Evolutionary conservation across 2,329 filamentous ascomycete species (phyloP).

Genomic region (Tricladium varicosporioides): DNA sequence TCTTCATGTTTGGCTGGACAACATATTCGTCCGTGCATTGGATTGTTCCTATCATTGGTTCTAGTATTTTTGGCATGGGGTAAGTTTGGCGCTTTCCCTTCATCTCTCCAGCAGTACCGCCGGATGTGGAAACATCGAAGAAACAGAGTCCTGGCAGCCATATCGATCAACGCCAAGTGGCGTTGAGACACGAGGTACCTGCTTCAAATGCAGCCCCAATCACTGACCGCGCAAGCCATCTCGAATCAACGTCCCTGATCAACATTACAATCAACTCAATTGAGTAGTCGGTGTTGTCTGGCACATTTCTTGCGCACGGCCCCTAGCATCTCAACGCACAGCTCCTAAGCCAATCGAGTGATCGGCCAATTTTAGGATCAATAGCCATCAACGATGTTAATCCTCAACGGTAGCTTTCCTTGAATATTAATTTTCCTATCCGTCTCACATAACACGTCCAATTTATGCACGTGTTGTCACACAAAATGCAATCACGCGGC

Average conservation of each 20-base stretch:
- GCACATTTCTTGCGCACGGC: not conserved
- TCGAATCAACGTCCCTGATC: not conserved
- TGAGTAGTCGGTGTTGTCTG: constrained; percentile 5
- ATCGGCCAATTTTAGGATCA: constrained; percentile 8
- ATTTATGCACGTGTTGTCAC: constrained; percentile 20
- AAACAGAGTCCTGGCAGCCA: not conserved
- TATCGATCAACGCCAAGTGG: constrained; percentile 18
- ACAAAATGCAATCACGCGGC: constrained; percentile 22
- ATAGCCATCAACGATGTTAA: not conserved
- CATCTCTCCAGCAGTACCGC: not conserved
- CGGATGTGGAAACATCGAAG: constrained; percentile 6
- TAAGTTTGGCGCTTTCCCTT: constrained; percentile 44
- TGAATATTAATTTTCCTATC: constrained; percentile 7
- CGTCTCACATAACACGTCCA: constrained; percentile 15
- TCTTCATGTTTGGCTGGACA: constrained; percentile 89
- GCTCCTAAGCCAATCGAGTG: not conserved
- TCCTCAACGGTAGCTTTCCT: constrained; percentile 1
- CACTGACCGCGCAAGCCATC: not conserved
- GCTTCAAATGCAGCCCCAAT: constrained; percentile 17
- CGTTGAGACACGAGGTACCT: constrained; percentile 21
- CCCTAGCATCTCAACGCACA: not conserved
- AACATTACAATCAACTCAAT: not conserved
- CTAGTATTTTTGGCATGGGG: constrained; percentile 68
- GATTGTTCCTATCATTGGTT: constrained; percentile 74
- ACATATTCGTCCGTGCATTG: constrained; percentile 72